Evolutionary conservation across 2,329 filamentous ascomycete species (phyloP).

Genomic region (Elsinoe batatas): DNA sequence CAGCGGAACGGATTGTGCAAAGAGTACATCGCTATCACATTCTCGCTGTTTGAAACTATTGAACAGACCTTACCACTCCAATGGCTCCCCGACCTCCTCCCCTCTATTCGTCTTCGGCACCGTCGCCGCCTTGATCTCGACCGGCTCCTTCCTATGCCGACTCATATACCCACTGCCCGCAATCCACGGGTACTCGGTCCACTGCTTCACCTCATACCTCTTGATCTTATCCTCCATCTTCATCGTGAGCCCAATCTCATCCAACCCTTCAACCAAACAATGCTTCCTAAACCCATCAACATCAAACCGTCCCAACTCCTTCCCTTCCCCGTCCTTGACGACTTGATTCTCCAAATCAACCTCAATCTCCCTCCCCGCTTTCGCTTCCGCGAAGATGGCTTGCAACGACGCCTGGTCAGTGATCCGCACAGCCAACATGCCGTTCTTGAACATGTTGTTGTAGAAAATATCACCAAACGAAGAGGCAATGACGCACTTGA

Average conservation of each 20-base stretch:
- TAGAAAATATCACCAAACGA: slow-evolving; percentile 91
- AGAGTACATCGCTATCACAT: not conserved
- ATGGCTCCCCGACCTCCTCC: slow-evolving; percentile 70
- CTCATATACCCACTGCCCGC: slow-evolving; percentile 75
- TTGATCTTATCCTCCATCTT: slow-evolving; percentile 83
- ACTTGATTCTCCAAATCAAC: slow-evolving; percentile 78
- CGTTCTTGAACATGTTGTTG: slow-evolving; percentile 99
- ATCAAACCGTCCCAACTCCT: slow-evolving; percentile 67
- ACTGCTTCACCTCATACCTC: slow-evolving; percentile 69
- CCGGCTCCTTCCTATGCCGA: slow-evolving; percentile 45
- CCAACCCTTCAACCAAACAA: slow-evolving; percentile 83
- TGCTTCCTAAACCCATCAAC: slow-evolving; percentile 92
- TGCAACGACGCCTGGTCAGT: slow-evolving; percentile 56
- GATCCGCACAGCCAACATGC: slow-evolving; percentile 84
- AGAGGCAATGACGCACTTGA: slow-evolving; percentile 84
- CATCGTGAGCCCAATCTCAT: slow-evolving; percentile 92
- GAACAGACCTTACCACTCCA: slow-evolving; percentile 60
- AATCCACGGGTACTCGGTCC: slow-evolving; percentile 75
- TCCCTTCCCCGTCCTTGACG: slow-evolving; percentile 66
- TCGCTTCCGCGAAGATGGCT: slow-evolving; percentile 65
- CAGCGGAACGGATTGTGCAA: not conserved
- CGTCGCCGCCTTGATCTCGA: slow-evolving; percentile 55
- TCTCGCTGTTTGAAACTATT: not conserved
- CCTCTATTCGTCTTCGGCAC: slow-evolving; percentile 85
- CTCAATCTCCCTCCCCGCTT: slow-evolving; percentile 73